Evolutionary conservation across 2,329 filamentous ascomycete genomes (phyloP).

Genomic region (Helotiales sp.): DNA sequence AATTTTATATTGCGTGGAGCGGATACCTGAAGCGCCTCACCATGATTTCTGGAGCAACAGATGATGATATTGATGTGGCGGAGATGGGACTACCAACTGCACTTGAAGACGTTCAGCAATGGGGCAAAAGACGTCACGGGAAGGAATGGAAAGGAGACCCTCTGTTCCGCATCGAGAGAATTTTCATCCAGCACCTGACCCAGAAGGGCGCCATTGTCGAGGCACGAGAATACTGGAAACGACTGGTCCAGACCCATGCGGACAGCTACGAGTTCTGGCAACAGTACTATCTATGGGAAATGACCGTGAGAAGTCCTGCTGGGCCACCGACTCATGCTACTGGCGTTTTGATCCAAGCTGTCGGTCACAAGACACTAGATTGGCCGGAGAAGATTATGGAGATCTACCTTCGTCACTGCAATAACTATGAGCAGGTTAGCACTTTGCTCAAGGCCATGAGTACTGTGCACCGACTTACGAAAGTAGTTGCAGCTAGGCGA

Average conservation of each 20-base stretch:
- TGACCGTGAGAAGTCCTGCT: constrained; percentile 53
- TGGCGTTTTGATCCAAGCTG: constrained; percentile 74
- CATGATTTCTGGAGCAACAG: constrained; percentile 72
- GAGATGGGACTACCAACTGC: constrained; percentile 88
- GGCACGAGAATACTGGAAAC: constrained; percentile 78
- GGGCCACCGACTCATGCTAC: constrained; percentile 74
- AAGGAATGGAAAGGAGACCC: constrained; percentile 84
- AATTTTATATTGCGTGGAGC: constrained; percentile 94
- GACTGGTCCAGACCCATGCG: constrained; percentile 68
- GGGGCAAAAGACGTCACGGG: constrained; percentile 76
- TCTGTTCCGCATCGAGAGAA: constrained; percentile 84
- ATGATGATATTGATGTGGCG: constrained; percentile 86
- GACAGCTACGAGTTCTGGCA: constrained; percentile 94
- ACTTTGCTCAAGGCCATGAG: constrained; percentile 77
- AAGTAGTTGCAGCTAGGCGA: constrained; percentile 65
- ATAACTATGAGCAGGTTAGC: constrained; percentile 83
- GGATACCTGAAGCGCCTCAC: constrained; percentile 88
- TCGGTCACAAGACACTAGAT: constrained; percentile 66
- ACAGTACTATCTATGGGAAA: constrained; percentile 90
- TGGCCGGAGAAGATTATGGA: constrained; percentile 79
- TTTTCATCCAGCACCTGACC: constrained; percentile 89
- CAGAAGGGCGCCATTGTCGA: constrained; percentile 79
- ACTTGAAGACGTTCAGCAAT: constrained; percentile 79
- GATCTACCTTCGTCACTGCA: constrained; percentile 78
- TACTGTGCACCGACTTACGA: constrained; percentile 71